Percentiles rank a stretch among this genome's conserved stretches.
These are phyloP conservation scores for Venturia effusa DNA, from an alignment of 2,329 filamentous ascomycete genomes.

Conservation along the genomic window DNA sequence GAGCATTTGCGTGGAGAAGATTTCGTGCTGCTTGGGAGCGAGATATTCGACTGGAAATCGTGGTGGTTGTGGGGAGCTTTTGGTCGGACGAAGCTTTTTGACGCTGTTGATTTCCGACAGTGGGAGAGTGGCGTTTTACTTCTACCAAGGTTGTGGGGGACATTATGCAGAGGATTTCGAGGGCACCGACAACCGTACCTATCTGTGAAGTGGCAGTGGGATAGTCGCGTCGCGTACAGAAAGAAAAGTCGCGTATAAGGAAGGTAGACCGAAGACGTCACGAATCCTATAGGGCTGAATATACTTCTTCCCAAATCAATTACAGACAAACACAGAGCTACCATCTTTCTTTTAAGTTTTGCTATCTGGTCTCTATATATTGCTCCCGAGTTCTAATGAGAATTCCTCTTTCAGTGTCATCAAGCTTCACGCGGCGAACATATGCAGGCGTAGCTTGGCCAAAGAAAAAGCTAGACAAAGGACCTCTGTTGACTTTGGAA, in stretches of 20 bases:
- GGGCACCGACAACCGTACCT: neutral
- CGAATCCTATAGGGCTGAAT: neutral
- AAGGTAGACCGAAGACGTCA: neutral
- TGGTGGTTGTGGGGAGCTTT: neutral
- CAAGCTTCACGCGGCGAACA: neutral
- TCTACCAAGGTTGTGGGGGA: neutral
- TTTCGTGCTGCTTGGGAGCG: neutral
- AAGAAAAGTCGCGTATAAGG: neutral
- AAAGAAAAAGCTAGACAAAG: conserved; percentile 5
- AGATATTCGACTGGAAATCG: neutral
- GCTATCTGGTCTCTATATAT: neutral
- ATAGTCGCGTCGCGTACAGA: neutral
- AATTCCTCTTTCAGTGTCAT: neutral
- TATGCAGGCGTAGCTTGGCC: neutral
- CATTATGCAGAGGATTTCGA: neutral
- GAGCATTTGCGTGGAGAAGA: neutral
- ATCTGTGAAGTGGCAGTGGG: neutral
- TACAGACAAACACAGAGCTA: neutral
- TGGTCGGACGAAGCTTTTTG: too few relatives aligned
- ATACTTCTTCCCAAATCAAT: neutral
- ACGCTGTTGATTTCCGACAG: neutral
- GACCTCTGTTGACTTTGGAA: neutral
- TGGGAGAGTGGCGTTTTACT: neutral
- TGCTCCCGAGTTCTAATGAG: neutral
- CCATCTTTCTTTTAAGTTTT: neutral